Evolutionary conservation across 148 eudicot species (phyloP), one percentile per base, ranked within the genome.

Genomic region (Rhododendron mucronatum): DNA sequence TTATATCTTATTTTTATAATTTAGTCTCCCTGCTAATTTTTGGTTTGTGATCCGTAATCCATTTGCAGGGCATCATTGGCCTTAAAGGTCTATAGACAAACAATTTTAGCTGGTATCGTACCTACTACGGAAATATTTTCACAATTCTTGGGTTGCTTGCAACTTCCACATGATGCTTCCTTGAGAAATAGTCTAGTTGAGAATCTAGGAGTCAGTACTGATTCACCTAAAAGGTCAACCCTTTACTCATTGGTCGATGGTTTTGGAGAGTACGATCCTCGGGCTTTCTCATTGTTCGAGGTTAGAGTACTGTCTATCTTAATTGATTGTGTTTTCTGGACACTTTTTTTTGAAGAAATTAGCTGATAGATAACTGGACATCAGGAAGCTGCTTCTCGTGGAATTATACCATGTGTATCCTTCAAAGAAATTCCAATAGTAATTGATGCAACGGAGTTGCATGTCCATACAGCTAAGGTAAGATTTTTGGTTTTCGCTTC

Each of bases 241-340:
- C 91, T 94, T 53, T 91, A 86, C 51, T 88, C 99, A 33, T 82
- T 95, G 89, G 85, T 97, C 85, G 94, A 94, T 90, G 98, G 99
- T 83, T 97, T 97, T 92, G 99, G 96, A 77, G 98, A 95, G 90
- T 97, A 97, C 86, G 99, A 97, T 86, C 92, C 96, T 21, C 98
- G 98, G 83, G 96, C 98, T 86, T 92, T 95, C 88, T 95, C 98
- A 53, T 87, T 97, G 75, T 94, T 94, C 61, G 98, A 97, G 99
- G 99, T 97, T 41, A 87, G 93, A 85, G 79, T 47, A 41, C 51
- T 81, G n/a, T 21, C 81, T 48, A 35, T 44, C 18, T 33, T 23
- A 7, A 59, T 4, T 57, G 35, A 28, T 59, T 39, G 28, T 83
- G 12, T 73, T 63, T 75, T 39, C 77, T 45, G 7, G 48, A 33